These are phyloP conservation scores for Leucosporidium yakuticum DNA, from an alignment of 768 basidiomycete species.

Conservation along the genomic window DNA sequence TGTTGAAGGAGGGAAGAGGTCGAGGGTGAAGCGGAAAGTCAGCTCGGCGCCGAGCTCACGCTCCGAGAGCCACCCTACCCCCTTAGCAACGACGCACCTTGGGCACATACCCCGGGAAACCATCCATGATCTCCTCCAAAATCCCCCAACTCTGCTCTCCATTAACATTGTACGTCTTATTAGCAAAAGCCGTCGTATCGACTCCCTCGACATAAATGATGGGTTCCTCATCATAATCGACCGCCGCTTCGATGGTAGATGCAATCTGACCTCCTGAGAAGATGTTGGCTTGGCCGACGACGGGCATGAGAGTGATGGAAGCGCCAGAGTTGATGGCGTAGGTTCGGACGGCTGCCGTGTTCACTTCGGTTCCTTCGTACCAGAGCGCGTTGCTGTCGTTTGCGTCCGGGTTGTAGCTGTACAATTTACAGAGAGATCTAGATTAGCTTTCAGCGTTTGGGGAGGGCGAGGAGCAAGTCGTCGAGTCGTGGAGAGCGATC, in stretches of 20 bases:
- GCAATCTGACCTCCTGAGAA: background rate
- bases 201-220: slow-evolving; percentile 1
- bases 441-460: no score
- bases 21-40: background rate
- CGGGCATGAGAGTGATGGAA: background rate
- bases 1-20: background rate
- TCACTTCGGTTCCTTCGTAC: slow-evolving; percentile 2
- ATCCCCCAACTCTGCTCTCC: slow-evolving; percentile 2
- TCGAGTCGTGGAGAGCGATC: background rate
- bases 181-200: background rate
- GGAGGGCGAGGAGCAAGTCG: background rate
- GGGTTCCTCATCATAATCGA: background rate
- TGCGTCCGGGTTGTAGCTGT: slow-evolving; percentile 5
- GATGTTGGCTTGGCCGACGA: background rate
- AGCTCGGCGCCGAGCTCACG: background rate
- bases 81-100: background rate
- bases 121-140: background rate
- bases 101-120: background rate
- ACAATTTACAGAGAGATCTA: no score
- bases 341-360: background rate
- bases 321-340: slow-evolving; percentile 2
- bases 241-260: background rate
- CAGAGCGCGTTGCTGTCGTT: background rate
- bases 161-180: background rate
- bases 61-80: no score